phyloP scores from a whole-genome alignment of 345 rosid genomes.

The Hypericum perforatum region DNA sequence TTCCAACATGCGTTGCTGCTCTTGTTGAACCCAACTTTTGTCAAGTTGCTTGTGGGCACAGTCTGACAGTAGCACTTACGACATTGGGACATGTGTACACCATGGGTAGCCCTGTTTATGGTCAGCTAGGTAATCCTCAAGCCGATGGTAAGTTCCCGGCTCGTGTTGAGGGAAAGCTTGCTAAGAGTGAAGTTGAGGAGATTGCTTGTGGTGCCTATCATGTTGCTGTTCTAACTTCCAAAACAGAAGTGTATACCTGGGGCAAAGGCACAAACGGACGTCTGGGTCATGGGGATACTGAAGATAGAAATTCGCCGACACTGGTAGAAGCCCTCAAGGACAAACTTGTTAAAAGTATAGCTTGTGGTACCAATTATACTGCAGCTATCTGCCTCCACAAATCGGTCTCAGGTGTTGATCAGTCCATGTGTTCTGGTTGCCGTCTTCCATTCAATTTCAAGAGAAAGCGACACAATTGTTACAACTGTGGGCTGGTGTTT shows the following conservation, averaged over 20 bases:
- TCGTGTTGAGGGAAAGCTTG: constrained; percentile 34
- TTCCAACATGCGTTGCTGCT: constrained; percentile 40
- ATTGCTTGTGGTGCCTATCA: constrained; percentile 53
- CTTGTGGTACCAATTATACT: constrained; percentile 46
- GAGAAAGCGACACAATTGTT: constrained; percentile 66
- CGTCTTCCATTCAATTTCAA: constrained; percentile 38
- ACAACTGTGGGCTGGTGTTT: constrained; percentile 52
- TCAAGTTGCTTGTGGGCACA: constrained; percentile 56
- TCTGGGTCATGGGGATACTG: constrained; percentile 49
- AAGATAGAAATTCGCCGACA: constrained; percentile 34
- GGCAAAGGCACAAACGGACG: constrained; percentile 57
- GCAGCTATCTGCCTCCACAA: constrained; percentile 56
- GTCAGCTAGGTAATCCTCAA: constrained; percentile 34
- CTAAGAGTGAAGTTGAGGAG: constrained; percentile 39
- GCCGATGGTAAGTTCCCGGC: constrained; percentile 33
- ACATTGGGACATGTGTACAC: constrained; percentile 38
- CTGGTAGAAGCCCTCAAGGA: constrained; percentile 47
- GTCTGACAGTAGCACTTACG: constrained; percentile 44
- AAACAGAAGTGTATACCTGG: constrained; percentile 60
- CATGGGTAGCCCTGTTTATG: constrained; percentile 44
- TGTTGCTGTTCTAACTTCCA: constrained; percentile 47
- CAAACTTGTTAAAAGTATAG: constrained; percentile 46
- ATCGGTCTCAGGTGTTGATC: constrained; percentile 33
- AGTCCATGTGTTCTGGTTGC: constrained; percentile 43
- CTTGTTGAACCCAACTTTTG: constrained; percentile 38